Base-by-base conservation (phyloP, 305 asterid genomes). In the Petunia hybrid region DNA sequence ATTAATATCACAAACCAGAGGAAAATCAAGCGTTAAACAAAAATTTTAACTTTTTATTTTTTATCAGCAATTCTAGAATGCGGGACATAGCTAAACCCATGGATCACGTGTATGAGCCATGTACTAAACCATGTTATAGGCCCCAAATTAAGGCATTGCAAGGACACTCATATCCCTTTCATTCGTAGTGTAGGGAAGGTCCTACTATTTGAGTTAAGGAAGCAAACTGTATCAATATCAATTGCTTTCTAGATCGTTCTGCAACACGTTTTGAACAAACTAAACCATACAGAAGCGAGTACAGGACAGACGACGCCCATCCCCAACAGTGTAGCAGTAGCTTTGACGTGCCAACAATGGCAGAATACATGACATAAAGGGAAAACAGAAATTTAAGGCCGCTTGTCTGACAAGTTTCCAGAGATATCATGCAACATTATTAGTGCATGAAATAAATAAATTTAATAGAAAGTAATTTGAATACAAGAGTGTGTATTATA, bases 101-200 rank as follows among this genome's bases (percentile, higher is more conserved):
- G 48, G 46, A 73, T 73, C 63, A 36, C 36, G 35, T 53, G 2
- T 35, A 51, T 51, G 1, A 36, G 46, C 38, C 45, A 36, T 51
- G 60, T 14, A 13, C 36, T 13, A 53, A 74, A 53, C 78, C 45
- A 51, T 53, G 42, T 35, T 12, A 73, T 73, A 36, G 4, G 13
- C 78, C 64, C 78, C 31, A 46, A 51, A 0, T 12, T 53, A 35
- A 74, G 78, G 78, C 78, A 74, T 74, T 53, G 64, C 64, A 73
- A 48, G 77, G 45, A 73, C 31, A 73, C 43, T 35, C 41, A 22
- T 22, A 22, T 22, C 31, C 31, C 31, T 22, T 22, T 22, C 31
- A 22, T 22, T 22, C 31, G 31, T 22, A 22, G 31, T 22, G 31
- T 22, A 22, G 31, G 31, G 31, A 22, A n/a, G n/a, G n/a, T n/a